These are phyloP conservation scores for Aspergillus tanneri DNA, from an alignment of 2,329 filamentous ascomycete species.

Conservation along the genomic window DNA sequence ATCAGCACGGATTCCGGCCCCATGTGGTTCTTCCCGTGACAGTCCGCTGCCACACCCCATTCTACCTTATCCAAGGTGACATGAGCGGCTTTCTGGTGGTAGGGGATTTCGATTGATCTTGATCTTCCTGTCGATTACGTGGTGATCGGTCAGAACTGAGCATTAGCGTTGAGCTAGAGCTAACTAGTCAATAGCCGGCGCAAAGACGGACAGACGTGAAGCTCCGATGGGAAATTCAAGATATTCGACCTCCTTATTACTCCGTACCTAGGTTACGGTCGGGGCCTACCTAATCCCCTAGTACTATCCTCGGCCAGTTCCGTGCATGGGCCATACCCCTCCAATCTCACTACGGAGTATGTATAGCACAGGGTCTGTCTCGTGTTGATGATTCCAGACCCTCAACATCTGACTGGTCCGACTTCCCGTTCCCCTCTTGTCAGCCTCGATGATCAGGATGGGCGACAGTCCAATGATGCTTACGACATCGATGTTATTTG, in stretches of 20 bases:
- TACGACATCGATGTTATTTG: constrained; percentile 2
- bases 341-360: background rate
- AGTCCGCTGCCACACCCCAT: constrained; percentile 11
- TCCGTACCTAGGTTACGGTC: background rate
- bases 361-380: background rate
- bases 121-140: too few species aligned
- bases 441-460: background rate
- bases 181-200: too few species aligned
- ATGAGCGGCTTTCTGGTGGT: constrained; percentile 4
- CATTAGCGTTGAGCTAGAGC: too few species aligned
- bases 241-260: too few species aligned
- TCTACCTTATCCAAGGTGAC: background rate
- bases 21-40: constrained; percentile 14
- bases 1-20: constrained; percentile 7
- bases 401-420: background rate
- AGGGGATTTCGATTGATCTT: too few species aligned
- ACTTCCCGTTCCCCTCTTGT: background rate
- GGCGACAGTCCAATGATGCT: background rate
- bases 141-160: too few species aligned
- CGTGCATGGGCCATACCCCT: background rate
- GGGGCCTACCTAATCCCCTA: background rate
- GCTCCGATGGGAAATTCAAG: too few species aligned
- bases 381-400: background rate
- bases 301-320: background rate
- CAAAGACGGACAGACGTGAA: too few species aligned